Conservation (phyloP, 305 asterid species). For the Fraxinus latifolia region DNA sequence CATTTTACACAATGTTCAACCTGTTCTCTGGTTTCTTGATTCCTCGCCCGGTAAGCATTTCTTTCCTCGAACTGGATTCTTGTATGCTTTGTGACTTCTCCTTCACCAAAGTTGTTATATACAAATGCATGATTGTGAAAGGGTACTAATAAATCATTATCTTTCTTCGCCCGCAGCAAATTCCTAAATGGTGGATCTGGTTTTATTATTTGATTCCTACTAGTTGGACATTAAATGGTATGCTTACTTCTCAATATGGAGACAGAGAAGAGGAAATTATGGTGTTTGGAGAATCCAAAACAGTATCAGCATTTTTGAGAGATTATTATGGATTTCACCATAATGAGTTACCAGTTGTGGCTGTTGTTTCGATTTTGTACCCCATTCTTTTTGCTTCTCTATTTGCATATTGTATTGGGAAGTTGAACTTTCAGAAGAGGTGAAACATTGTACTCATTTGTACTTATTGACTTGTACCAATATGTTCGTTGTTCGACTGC, state of each 20-base stretch:
- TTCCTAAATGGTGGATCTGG: slow-evolving; percentile 79
- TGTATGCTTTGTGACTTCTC: background rate
- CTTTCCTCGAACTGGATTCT: background rate
- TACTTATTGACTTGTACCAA: background rate
- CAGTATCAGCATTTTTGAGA: slow-evolving; percentile 42
- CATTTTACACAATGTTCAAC: slow-evolving; percentile 44
- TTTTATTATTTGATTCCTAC: slow-evolving; percentile 47
- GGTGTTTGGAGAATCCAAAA: slow-evolving; percentile 43
- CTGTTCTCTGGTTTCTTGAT: slow-evolving; percentile 54
- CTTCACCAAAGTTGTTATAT: background rate
- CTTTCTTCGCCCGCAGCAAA: slow-evolving; percentile 37
- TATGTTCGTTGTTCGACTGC: background rate
- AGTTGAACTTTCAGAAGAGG: slow-evolving; percentile 56
- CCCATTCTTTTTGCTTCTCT: slow-evolving; percentile 46
- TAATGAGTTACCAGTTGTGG: slow-evolving; percentile 45
- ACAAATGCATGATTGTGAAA: background rate
- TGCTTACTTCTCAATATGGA: slow-evolving; percentile 66
- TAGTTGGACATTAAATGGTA: slow-evolving; percentile 55
- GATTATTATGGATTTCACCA: slow-evolving; percentile 57
- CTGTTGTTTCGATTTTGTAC: slow-evolving; percentile 38
- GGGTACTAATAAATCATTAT: background rate
- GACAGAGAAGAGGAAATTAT: slow-evolving; percentile 37
- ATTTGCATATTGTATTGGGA: slow-evolving; percentile 43
- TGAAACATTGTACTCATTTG: slow-evolving; percentile 18
- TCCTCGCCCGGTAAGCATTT: slow-evolving; percentile 44